A percentile compares a stretch with the other conserved stretches of the same genome.
phyloP scores from a whole-genome alignment of 805 yeast genomes.

The Spathaspora sp. region DNA sequence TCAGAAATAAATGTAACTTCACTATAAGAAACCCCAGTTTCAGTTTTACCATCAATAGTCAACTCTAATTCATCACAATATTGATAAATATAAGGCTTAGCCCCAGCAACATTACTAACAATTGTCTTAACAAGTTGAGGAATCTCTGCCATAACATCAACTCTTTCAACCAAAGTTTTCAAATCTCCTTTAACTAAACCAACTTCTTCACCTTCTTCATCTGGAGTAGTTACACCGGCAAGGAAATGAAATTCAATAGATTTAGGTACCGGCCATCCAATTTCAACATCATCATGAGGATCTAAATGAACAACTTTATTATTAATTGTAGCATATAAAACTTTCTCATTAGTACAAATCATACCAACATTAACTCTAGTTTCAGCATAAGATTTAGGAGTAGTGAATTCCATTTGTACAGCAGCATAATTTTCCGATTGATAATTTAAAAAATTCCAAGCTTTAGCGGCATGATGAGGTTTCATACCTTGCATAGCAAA shows the following conservation, averaged over 20 bases:
- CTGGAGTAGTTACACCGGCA: constrained; percentile 31
- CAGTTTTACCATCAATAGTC: constrained; percentile 39
- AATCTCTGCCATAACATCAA: constrained; percentile 96
- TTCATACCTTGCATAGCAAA: constrained; percentile 99
- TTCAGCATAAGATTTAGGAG: constrained; percentile 85
- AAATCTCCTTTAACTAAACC: constrained; percentile 62
- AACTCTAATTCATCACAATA: constrained; percentile 65
- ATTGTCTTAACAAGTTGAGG: constrained; percentile 92
- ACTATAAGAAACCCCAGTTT: constrained; percentile 64
- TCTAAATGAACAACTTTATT: constrained; percentile 59
- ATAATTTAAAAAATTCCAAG: constrained; percentile 92
- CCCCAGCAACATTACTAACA: constrained; percentile 91
- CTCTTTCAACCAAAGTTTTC: constrained; percentile 70
- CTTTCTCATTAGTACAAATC: constrained; percentile 58
- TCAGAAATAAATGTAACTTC: constrained; percentile 78
- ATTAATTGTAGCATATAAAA: constrained; percentile 60
- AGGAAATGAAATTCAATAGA: constrained; percentile 54
- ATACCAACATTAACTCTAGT: constrained; percentile 81
- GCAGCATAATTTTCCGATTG: constrained; percentile 74
- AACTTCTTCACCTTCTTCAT: constrained; percentile 22
- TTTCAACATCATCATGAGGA: constrained; percentile 55
- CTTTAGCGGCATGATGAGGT: constrained; percentile 97
- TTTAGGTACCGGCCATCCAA: constrained; percentile 90
- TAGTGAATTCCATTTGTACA: constrained; percentile 90
- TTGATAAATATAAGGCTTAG: constrained; percentile 96